Base-by-base conservation (phyloP, 768 basidiomycete species). In the Kwoniella botswanensis region DNA sequence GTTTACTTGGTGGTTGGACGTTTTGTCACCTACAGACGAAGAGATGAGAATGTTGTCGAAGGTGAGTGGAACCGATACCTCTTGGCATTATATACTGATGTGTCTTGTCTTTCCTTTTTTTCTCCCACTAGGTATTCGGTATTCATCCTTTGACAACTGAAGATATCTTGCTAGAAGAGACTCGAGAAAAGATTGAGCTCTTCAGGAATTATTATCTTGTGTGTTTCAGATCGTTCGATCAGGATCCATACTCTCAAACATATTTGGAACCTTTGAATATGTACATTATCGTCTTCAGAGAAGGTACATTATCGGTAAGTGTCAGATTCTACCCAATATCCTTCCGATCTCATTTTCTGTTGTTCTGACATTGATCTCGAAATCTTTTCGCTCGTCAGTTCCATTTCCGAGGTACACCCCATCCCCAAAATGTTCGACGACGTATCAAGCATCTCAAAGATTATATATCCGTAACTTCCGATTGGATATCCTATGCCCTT, bases 401-500 rank as follows among this genome's bases (percentile, higher is more conserved):
- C 86, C 97, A 99, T 83, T 98, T 98, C 88, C 88, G 93, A 26
- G 93, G 94, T 4, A 98, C 97, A 0, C 93, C 97, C 0, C 97
- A 99, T 77, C 95, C 97, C 0, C 94, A 97, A 82, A 98, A 96
- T 82, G 97, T 99, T 53, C 92, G 97, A 17, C 88, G 97, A 54
- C 92, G 97, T 53, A 99, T 99, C 79, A 98, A 97, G 84, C 97
- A 98, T 82, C 91, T 99, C 73, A 97, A 94, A 82, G 97, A 99
- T 86, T 98, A 98, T 85, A 98, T 99, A 83, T 91, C 88, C 73
- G 97, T 98, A 79, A 98, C 97, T 10, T 96, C 95, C 3, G 97
- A 99, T 85, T 99, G 97, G 97, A 99, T 99, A 74, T 98, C 95
- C 4, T 99, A 99, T 78, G 97, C 97, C 11, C 88, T 99, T 70